Percentiles rank a stretch among this genome's conserved stretches.
Conservation (phyloP, 2,329 filamentous ascomycete genomes). For the Diaporthe aspalathi region DNA sequence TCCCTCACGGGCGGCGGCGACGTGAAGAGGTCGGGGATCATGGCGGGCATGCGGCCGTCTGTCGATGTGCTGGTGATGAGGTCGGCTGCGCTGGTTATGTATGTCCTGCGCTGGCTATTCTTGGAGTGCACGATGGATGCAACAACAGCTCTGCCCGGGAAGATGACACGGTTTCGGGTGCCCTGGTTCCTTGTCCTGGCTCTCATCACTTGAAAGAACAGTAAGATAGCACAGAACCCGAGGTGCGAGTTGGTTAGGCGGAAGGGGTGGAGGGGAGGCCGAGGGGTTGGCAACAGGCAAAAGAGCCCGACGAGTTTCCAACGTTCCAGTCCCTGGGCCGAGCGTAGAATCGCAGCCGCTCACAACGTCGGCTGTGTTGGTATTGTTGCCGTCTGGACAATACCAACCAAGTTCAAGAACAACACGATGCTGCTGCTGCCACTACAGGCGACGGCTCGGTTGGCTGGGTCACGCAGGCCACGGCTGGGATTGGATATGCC, state of each 20-base stretch:
- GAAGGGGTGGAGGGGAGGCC: not conserved
- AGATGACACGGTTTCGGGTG: conserved; percentile 38
- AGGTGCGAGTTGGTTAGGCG: conserved; percentile 12
- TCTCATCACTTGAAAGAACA: conserved; percentile 34
- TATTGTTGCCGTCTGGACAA: conserved; percentile 36
- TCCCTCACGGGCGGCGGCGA: conserved; percentile 73
- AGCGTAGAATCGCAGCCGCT: conserved; percentile 1
- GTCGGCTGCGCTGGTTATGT: conserved; percentile 22
- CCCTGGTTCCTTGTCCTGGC: conserved; percentile 35
- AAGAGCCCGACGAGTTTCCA: not conserved
- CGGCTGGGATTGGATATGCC: not conserved
- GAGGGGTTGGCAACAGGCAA: too few species aligned
- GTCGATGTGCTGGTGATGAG: conserved; percentile 41
- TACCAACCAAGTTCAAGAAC: not conserved
- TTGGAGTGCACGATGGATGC: conserved; percentile 38
- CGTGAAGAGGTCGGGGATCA: conserved; percentile 69
- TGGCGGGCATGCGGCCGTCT: conserved; percentile 37
- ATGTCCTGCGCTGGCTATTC: conserved; percentile 11
- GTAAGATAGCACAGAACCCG: not conserved
- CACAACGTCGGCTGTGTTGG: conserved; percentile 11
- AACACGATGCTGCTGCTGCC: not conserved
- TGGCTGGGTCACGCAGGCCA: not conserved
- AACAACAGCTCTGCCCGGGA: conserved; percentile 38
- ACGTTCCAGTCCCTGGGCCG: not conserved
- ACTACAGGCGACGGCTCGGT: not conserved